Evolutionary conservation across 805 yeast genomes (phyloP).

Genomic region (Yarrowia hollandica): DNA sequence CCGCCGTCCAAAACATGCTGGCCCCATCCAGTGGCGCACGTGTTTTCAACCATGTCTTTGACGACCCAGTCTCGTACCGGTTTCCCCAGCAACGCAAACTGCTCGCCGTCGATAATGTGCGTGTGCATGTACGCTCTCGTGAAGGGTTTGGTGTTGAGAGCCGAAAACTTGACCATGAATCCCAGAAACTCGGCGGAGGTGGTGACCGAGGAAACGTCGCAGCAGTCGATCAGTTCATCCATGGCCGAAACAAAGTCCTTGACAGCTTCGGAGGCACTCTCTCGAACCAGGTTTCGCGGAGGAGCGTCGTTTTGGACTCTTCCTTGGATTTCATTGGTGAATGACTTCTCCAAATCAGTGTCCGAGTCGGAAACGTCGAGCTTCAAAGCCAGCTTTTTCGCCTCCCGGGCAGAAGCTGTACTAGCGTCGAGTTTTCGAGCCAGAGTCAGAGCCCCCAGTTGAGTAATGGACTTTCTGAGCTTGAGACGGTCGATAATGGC

Average conservation of each 20-base stretch:
- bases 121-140: slow-evolving; percentile 37
- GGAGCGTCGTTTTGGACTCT: slow-evolving; percentile 37
- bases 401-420: slow-evolving; percentile 12
- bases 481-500: neutral
- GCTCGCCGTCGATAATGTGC: slow-evolving; percentile 7
- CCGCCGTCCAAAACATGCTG: slow-evolving; percentile 36
- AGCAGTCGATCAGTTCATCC: slow-evolving; percentile 31
- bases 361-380: neutral
- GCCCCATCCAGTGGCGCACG: slow-evolving; percentile 44
- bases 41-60: slow-evolving; percentile 48
- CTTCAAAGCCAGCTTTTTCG: neutral
- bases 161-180: slow-evolving; percentile 38
- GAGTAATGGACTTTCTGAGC: neutral
- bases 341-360: neutral
- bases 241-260: slow-evolving; percentile 32
- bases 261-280: slow-evolving; percentile 34
- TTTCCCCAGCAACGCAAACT: slow-evolving; percentile 28
- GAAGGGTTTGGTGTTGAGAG: slow-evolving; percentile 35
- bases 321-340: slow-evolving; percentile 36
- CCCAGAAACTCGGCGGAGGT: slow-evolving; percentile 40
- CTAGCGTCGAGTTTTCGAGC: neutral
- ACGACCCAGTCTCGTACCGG: slow-evolving; percentile 37
- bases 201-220: slow-evolving; percentile 31
- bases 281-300: slow-evolving; percentile 33
- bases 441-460: slow-evolving; percentile 3